Conservation (phyloP, 2,329 filamentous ascomycete genomes). For the Neocucurbitaria cava region DNA sequence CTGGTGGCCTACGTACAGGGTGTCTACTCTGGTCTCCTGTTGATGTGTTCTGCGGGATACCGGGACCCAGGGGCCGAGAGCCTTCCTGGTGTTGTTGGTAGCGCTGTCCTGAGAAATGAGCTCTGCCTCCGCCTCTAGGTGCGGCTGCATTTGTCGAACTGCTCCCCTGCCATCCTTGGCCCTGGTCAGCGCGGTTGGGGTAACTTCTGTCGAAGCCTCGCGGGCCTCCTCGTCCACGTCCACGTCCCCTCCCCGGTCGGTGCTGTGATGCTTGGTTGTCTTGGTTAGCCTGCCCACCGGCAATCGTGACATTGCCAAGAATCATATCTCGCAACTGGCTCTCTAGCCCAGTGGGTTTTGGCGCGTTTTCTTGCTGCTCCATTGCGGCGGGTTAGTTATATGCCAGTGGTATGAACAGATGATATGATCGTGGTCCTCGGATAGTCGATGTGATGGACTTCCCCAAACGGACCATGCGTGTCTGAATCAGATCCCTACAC, state of each 20-base stretch:
- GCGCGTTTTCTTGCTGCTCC: slow-evolving; percentile 18
- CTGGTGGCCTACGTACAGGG: slow-evolving; percentile 1
- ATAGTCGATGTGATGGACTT: background rate
- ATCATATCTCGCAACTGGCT: slow-evolving; percentile 67
- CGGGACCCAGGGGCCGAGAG: slow-evolving; percentile 4
- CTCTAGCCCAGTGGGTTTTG: slow-evolving; percentile 49
- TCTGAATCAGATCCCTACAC: background rate
- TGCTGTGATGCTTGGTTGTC: slow-evolving; percentile 23
- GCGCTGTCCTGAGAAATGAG: slow-evolving; percentile 11
- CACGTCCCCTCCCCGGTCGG: slow-evolving; percentile 25
- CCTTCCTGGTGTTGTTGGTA: slow-evolving; percentile 12
- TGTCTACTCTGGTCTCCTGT: background rate
- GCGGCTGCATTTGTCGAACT: slow-evolving; percentile 2
- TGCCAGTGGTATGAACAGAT: background rate
- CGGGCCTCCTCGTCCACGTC: slow-evolving; percentile 24
- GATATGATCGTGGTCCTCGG: background rate
- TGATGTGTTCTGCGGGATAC: slow-evolving; percentile 1
- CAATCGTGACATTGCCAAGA: slow-evolving; percentile 57
- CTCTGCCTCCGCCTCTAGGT: slow-evolving; percentile 16
- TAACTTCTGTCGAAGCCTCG: slow-evolving; percentile 14
- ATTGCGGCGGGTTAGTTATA: slow-evolving; percentile 20
- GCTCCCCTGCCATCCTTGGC: slow-evolving; percentile 8
- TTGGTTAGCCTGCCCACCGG: slow-evolving; percentile 22
- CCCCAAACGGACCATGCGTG: background rate
- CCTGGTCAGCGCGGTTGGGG: slow-evolving; percentile 14